These are phyloP conservation scores for Malassezia nana DNA, from an alignment of 1,284 basidiomycete genomes.

Conservation along the genomic window DNA sequence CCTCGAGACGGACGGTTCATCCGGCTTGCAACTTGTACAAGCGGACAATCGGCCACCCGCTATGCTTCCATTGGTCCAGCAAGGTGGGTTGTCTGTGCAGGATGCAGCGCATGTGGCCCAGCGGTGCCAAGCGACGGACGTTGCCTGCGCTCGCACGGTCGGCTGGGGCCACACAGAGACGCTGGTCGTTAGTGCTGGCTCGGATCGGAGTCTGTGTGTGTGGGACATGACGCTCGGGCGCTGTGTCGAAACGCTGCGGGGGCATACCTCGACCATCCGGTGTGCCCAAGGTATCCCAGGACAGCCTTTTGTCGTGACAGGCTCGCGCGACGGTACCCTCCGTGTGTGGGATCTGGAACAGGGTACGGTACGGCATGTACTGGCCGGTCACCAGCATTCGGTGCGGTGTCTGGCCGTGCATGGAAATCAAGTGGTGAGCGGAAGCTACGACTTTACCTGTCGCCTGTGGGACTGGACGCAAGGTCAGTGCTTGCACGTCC, in stretches of 20 bases:
- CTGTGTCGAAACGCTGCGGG: conserved; percentile 70
- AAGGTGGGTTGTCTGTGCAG: conserved; percentile 3
- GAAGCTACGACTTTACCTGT: conserved; percentile 72
- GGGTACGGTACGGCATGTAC: conserved; percentile 61
- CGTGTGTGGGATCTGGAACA: conserved; percentile 86
- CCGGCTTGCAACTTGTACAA: conserved; percentile 3
- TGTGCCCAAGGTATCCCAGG: conserved; percentile 80
- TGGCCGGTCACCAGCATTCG: conserved; percentile 70
- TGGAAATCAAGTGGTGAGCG: conserved; percentile 70
- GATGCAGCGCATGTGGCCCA: conserved; percentile 8
- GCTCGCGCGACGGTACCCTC: conserved; percentile 65
- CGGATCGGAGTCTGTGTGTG: conserved; percentile 76
- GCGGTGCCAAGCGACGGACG: neutral
- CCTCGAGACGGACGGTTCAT: neutral
- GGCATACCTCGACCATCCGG: conserved; percentile 82
- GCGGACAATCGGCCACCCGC: conserved; percentile 2
- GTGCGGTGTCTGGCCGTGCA: conserved; percentile 81
- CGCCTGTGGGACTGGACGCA: conserved; percentile 46
- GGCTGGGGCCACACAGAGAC: conserved; percentile 62
- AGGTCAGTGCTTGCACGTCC: conserved; percentile 65
- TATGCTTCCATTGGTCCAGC: neutral
- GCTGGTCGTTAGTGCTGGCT: conserved; percentile 80
- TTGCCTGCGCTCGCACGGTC: conserved; percentile 49
- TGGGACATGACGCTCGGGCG: conserved; percentile 79
- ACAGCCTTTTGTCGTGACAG: conserved; percentile 76